These are phyloP conservation scores for Coleophoma cylindrospora DNA, from an alignment of 2,329 filamentous ascomycete genomes.

Conservation along the genomic window DNA sequence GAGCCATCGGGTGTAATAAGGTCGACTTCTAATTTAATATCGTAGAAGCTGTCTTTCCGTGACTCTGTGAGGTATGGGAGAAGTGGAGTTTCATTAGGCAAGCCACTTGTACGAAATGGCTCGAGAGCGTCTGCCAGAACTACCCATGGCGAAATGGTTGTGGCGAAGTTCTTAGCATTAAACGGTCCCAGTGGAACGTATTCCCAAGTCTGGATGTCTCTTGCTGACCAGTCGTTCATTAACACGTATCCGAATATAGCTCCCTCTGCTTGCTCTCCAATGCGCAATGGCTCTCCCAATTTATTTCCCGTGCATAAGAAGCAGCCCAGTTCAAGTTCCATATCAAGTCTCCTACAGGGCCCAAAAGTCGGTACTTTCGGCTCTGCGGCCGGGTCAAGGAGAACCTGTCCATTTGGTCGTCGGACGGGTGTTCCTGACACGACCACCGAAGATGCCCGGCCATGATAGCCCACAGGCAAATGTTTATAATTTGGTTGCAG, in stretches of 20 bases:
- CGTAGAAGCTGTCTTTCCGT: slow-evolving; percentile 53
- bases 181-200: slow-evolving; percentile 80
- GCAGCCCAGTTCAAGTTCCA: slow-evolving; percentile 76
- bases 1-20: slow-evolving; percentile 45
- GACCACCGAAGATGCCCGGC: slow-evolving; percentile 70
- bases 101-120: slow-evolving; percentile 52
- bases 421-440: slow-evolving; percentile 68
- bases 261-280: slow-evolving; percentile 57
- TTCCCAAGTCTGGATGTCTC: slow-evolving; percentile 81
- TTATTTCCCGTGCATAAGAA: slow-evolving; percentile 63
- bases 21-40: slow-evolving; percentile 66
- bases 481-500: slow-evolving; percentile 79
- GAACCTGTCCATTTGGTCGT: slow-evolving; percentile 72
- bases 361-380: slow-evolving; percentile 59
- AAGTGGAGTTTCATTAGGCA: slow-evolving; percentile 48
- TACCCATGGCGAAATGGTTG: slow-evolving; percentile 74
- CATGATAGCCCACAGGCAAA: slow-evolving; percentile 78
- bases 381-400: slow-evolving; percentile 56
- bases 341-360: slow-evolving; percentile 64
- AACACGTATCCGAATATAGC: slow-evolving; percentile 75
- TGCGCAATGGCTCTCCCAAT: slow-evolving; percentile 57
- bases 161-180: slow-evolving; percentile 79
- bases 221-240: slow-evolving; percentile 83
- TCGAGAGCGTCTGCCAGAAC: slow-evolving; percentile 72
- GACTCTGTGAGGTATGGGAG: slow-evolving; percentile 62